Evolutionary conservation across 75 land plant genomes (phyloP).

Genomic region (Picea sitchensis): DNA sequence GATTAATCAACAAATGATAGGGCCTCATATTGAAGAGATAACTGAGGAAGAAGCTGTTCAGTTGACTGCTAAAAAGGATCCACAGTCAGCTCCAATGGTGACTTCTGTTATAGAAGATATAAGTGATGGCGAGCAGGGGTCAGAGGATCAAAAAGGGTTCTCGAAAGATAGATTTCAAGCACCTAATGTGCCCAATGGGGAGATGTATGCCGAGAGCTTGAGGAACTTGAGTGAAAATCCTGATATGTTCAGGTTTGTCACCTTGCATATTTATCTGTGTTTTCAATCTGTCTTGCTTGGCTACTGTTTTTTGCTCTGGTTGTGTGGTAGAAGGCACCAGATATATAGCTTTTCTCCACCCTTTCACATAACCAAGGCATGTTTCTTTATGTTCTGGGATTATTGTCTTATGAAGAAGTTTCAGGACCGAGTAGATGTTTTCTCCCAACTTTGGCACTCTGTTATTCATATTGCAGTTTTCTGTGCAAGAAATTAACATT

Average conservation of each 20-base stretch:
- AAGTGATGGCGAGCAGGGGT: conserved; percentile 15
- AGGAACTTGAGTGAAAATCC: conserved; percentile 63
- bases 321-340: not conserved
- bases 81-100: not conserved
- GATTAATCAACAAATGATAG: conserved; percentile 21
- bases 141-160: conserved; percentile 3
- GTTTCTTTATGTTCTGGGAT: not conserved
- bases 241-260: conserved; percentile 65
- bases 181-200: conserved; percentile 11
- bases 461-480: not conserved
- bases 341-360: not conserved
- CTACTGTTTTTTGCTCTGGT: not conserved
- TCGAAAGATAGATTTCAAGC: not conserved
- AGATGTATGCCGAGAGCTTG: conserved; percentile 27
- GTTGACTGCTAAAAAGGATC: conserved; percentile 4
- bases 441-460: not conserved
- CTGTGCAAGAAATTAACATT: not conserved
- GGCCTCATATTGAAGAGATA: conserved; percentile 84
- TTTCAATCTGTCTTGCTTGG: not conserved
- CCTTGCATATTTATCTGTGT: not conserved
- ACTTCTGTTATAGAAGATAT: conserved; percentile 18
- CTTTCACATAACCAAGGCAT: not conserved
- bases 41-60: conserved; percentile 52
- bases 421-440: not conserved
- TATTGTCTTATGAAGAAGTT: not conserved